Evolutionary conservation across 2,329 filamentous ascomycete species (phyloP).

Genomic region (Penicillium italicum): DNA sequence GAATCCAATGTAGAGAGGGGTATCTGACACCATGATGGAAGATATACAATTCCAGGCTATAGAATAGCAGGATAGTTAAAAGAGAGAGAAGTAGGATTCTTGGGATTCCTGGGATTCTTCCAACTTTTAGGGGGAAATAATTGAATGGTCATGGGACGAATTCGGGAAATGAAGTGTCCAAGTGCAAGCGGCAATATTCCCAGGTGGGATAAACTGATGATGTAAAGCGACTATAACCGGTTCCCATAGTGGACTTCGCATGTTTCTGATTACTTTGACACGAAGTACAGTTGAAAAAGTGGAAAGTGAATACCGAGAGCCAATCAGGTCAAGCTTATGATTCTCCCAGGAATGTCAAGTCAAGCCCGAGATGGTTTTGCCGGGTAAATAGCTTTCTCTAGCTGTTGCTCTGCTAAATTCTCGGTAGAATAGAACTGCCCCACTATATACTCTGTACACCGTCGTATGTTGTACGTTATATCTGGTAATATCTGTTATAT

Average conservation of each 20-base stretch:
- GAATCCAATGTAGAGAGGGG: slow-evolving; percentile 80
- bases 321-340: not conserved
- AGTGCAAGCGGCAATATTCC: slow-evolving; percentile 10
- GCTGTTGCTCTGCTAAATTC: slow-evolving; percentile 13
- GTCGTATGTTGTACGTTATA: not conserved
- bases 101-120: not conserved
- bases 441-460: slow-evolving; percentile 1
- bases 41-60: not conserved
- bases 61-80: not conserved
- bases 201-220: slow-evolving; percentile 13
- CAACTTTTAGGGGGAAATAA: not conserved
- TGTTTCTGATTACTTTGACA: not conserved
- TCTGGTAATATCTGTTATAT: not conserved
- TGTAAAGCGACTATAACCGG: slow-evolving; percentile 16
- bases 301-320: slow-evolving; percentile 2
- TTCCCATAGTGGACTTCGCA: not conserved
- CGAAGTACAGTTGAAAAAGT: not conserved
- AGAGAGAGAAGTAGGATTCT: not conserved
- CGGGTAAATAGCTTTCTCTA: slow-evolving; percentile 8
- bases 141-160: not conserved
- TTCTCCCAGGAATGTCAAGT: not conserved
- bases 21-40: slow-evolving; percentile 39
- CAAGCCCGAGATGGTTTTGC: not conserved
- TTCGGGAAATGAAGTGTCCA: not conserved
- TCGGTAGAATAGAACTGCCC: slow-evolving; percentile 15